Evolutionary conservation across 1,139 yeast species (phyloP), one percentile per base, ranked within the genome.

Genomic region (Debaryomycetaceae sp.): DNA sequence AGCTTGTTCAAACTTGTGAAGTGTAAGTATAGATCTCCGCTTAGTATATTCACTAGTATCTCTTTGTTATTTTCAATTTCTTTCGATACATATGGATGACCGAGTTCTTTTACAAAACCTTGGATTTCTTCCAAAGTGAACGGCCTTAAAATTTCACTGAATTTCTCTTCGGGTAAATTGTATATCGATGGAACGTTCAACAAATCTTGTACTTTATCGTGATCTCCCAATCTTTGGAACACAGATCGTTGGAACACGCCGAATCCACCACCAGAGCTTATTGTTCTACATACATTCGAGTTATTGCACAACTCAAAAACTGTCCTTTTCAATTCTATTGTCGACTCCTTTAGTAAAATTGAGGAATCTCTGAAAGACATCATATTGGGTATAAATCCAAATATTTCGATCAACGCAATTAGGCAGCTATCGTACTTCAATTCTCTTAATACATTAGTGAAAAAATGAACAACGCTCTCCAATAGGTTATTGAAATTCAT

Each of bases 141-240:
- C 8, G 11, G 11, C 8, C 11, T 27, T 4, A 27, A 27, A 2
- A 4, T 3, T 27, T 27, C 31, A 27, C 11, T 27, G 8, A 27
- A 27, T 11, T 27, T 2, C 31, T 7, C 31, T 27, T 27, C 31
- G 3, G 31, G 11, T 11, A 27, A 22, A 29, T 45, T 43, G 27
- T 45, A 44, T 4, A 47, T 24, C 3, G 53, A 49, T 6, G 52
- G 49, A 1, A 41, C 27, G 6, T 38, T 29, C 17, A 38, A n/a
- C 23, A 50, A 41, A 5, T 41, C 36, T 17, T 37, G 31, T 1
- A 39, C 40, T 13, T 11, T 22, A 1, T 46, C 33, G 20, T 35
- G n/a, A 5, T 38, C 41, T 11, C 14, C 34, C 24, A 38, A 40
- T 14, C 31, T 24, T 13, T 20, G 35, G 34, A 36, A 47, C 11